Evolutionary conservation across 83 land plant species (phyloP).

Genomic region (Diphasiastrum complanatum): DNA sequence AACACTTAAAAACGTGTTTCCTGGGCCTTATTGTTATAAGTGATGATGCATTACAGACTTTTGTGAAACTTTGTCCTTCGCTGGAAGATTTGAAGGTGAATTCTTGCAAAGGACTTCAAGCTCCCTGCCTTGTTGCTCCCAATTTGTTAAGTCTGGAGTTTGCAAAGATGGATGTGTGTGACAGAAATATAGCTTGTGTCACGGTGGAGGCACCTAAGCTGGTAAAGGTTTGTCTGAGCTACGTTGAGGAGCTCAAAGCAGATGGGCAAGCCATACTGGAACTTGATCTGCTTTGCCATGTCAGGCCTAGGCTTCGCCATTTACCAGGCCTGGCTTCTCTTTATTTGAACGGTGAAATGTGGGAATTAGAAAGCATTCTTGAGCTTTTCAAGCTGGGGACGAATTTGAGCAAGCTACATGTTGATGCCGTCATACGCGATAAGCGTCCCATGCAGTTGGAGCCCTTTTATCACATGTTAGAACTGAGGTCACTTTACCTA

Average conservation of each 20-base stretch:
- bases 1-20: slow-evolving; percentile 18
- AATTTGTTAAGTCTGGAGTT: slow-evolving; percentile 26
- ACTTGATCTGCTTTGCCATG: slow-evolving; percentile 33
- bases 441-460: slow-evolving; percentile 25
- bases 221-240: slow-evolving; percentile 23
- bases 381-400: slow-evolving; percentile 26
- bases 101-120: slow-evolving; percentile 33
- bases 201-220: slow-evolving; percentile 29
- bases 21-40: slow-evolving; percentile 28
- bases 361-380: slow-evolving; percentile 27
- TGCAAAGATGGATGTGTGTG: slow-evolving; percentile 21
- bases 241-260: slow-evolving; percentile 30
- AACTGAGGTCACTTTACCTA: slow-evolving; percentile 22
- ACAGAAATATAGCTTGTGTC: slow-evolving; percentile 10
- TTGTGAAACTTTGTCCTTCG: slow-evolving; percentile 28
- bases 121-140: slow-evolving; percentile 22
- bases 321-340: slow-evolving; percentile 16
- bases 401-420: slow-evolving; percentile 19
- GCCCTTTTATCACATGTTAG: slow-evolving; percentile 19
- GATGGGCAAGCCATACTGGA: slow-evolving; percentile 22
- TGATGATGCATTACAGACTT: slow-evolving; percentile 20
- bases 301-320: slow-evolving; percentile 23
- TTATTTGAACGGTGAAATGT: slow-evolving; percentile 23
- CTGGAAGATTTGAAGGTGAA: slow-evolving; percentile 28
- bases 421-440: slow-evolving; percentile 23